phyloP scores from a whole-genome alignment of 305 asterid genomes.

The Vinca major region DNA sequence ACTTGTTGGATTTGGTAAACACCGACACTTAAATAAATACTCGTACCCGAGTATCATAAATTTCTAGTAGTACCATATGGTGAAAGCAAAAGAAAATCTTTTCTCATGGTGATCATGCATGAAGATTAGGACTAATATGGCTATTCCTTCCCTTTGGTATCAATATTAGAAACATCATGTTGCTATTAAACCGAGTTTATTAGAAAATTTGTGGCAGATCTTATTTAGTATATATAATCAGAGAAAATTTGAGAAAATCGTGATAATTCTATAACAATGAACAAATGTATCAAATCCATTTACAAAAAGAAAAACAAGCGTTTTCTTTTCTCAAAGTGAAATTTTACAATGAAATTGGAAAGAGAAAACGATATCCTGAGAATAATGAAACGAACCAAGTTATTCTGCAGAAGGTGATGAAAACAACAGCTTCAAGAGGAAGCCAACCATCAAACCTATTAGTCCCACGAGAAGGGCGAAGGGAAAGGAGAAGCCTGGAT shows the following conservation, averaged over 20 bases:
- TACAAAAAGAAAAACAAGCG: slow-evolving; percentile 22
- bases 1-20: too few species aligned
- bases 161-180: too few species aligned
- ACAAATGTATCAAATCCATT: slow-evolving; percentile 14
- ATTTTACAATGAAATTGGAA: slow-evolving; percentile 20
- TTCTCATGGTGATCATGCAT: too few species aligned
- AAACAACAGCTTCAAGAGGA: slow-evolving; percentile 45
- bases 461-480: slow-evolving; percentile 53
- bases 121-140: too few species aligned
- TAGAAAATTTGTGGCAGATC: too few species aligned
- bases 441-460: slow-evolving; percentile 50
- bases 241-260: not conserved
- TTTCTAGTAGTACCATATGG: too few species aligned
- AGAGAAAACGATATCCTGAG: slow-evolving; percentile 10
- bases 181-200: too few species aligned
- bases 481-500: slow-evolving; percentile 38
- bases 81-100: too few species aligned
- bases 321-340: not conserved
- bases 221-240: too few species aligned
- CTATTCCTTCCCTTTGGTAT: too few species aligned
- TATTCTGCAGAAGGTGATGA: slow-evolving; percentile 34
- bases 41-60: too few species aligned
- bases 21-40: too few species aligned
- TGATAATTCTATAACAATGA: slow-evolving; percentile 12
- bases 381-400: slow-evolving; percentile 6